phyloP scores from a whole-genome alignment of 352 stramenopile genomes.

The Aphanomyces cochlioides region DNA sequence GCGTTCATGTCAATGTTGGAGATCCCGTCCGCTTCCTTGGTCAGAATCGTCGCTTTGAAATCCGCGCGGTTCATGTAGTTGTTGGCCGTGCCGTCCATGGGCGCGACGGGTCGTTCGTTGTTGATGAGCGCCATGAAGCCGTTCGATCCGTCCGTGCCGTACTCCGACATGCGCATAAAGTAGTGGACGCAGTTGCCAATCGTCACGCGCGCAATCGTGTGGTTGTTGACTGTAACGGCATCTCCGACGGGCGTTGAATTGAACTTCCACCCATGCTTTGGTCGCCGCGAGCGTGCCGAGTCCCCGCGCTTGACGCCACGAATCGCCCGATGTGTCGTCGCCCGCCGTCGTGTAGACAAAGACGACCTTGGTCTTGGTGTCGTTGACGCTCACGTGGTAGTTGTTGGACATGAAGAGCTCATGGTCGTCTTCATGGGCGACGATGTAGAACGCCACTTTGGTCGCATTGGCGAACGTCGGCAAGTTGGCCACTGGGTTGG shows the following conservation, averaged over 20 bases:
- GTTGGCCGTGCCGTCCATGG: conserved; percentile 9
- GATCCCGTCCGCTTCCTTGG: conserved; percentile 12
- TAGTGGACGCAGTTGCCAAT: conserved; percentile 26
- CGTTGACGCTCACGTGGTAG: not conserved
- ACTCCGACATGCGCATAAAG: conserved; percentile 19
- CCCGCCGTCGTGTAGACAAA: conserved; percentile 28
- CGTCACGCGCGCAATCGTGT: conserved; percentile 4
- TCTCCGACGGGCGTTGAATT: conserved; percentile 4
- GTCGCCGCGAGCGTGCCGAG: conserved; percentile 13
- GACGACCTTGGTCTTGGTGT: conserved; percentile 10
- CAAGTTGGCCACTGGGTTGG: not conserved
- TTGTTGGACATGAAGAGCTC: conserved; percentile 26
- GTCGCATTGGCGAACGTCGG: conserved; percentile 1
- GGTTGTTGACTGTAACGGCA: not conserved
- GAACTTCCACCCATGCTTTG: conserved; percentile 26
- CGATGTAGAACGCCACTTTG: conserved; percentile 10
- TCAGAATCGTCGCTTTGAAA: not conserved
- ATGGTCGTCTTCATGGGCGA: conserved; percentile 27
- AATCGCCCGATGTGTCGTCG: conserved; percentile 3
- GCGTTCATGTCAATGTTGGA: conserved; percentile 1
- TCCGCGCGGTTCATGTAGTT: conserved; percentile 1
- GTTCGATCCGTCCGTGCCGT: not conserved
- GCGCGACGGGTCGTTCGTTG: not conserved
- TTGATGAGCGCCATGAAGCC: conserved; percentile 1
- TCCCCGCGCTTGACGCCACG: conserved; percentile 13